Percentiles rank a stretch among this genome's conserved stretches.
phyloP scores from a whole-genome alignment of 345 rosid genomes.

The Hibiscus mutabilis region DNA sequence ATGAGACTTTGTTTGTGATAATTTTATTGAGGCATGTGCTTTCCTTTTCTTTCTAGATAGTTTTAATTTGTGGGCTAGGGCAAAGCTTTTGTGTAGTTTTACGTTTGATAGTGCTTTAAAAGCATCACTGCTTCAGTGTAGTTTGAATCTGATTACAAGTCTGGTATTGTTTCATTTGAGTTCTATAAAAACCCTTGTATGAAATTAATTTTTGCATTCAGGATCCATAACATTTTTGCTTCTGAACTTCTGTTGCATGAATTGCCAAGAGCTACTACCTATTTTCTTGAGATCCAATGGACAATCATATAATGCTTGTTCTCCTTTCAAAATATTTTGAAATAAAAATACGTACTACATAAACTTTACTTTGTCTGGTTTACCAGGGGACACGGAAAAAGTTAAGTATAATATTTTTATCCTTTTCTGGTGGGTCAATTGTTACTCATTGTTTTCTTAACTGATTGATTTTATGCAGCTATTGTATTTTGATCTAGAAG shows the following conservation, averaged over 20 bases:
- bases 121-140: neutral
- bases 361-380: neutral
- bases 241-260: neutral
- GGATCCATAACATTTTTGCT: neutral
- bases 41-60: neutral
- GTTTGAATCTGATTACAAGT: neutral
- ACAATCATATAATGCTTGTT: neutral
- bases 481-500: constrained; percentile 80
- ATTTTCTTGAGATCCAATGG: neutral
- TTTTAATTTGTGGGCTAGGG: neutral
- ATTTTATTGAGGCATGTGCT: neutral
- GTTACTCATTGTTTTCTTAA: neutral
- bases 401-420: neutral
- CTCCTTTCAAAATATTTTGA: neutral
- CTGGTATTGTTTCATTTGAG: neutral
- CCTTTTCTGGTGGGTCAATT: neutral
- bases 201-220: neutral
- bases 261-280: neutral
- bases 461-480: constrained; percentile 56
- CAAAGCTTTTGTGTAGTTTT: neutral
- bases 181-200: neutral
- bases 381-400: neutral
- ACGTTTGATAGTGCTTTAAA: neutral
- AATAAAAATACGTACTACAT: neutral
- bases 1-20: neutral